These are phyloP conservation scores for Tetrahymena thermophila DNA, from an alignment of 73 alveolate species.

Conservation along the genomic window DNA sequence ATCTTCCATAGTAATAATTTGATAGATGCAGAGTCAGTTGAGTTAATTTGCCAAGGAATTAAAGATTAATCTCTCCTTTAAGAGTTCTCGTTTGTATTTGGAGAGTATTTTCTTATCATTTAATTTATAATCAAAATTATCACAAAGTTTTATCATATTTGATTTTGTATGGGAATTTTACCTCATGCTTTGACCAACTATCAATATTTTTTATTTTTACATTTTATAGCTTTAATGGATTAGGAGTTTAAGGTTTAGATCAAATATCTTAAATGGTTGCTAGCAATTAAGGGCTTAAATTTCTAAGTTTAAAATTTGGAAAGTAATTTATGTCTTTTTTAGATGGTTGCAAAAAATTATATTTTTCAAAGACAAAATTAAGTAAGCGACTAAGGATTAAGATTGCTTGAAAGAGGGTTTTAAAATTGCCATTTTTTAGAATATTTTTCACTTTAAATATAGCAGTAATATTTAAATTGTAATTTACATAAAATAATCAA, in stretches of 20 bases:
- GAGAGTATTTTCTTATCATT: background rate
- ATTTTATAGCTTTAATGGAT: background rate
- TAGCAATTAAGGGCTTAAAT: background rate
- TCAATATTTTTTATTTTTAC: too few relatives aligned
- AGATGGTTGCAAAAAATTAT: too few relatives aligned
- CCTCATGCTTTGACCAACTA: too few relatives aligned
- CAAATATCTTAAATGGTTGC: background rate
- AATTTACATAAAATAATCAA: too few relatives aligned
- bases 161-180: background rate
- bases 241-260: background rate
- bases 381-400: background rate
- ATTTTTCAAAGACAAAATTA: background rate
- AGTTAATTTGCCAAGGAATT: background rate
- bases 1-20: background rate
- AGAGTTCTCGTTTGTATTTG: background rate
- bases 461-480: background rate
- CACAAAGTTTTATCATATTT: background rate
- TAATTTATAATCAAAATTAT: too few relatives aligned
- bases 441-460: too few relatives aligned
- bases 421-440: background rate
- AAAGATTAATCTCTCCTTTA: background rate
- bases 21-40: background rate
- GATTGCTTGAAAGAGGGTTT: background rate
- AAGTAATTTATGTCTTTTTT: background rate
- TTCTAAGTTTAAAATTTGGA: background rate